A percentile compares a stretch with the other conserved stretches of the same genome.
Conservation (phyloP, 2,329 filamentous ascomycete genomes). For the Colletotrichum gigasporum region DNA sequence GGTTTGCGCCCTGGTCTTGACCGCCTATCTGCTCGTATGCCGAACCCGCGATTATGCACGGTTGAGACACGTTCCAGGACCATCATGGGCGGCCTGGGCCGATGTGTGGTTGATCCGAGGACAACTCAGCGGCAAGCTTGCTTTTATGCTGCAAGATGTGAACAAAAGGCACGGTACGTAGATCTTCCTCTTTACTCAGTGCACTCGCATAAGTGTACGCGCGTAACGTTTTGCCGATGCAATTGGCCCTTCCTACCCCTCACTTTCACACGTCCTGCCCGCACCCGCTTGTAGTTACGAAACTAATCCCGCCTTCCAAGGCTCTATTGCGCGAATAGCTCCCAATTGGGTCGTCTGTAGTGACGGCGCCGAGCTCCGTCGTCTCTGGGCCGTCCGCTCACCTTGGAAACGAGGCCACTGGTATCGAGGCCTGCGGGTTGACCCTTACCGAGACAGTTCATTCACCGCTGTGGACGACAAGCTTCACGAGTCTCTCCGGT, state of each 20-base stretch:
- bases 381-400: slow-evolving; percentile 41
- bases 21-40: not conserved
- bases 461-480: slow-evolving; percentile 59
- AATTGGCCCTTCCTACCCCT: no score
- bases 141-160: slow-evolving; percentile 36
- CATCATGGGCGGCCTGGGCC: slow-evolving; percentile 38
- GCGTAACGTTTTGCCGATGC: no score
- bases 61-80: slow-evolving; percentile 41
- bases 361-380: slow-evolving; percentile 40
- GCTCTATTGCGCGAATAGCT: slow-evolving; percentile 39
- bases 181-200: not conserved
- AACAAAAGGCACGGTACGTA: slow-evolving; percentile 36
- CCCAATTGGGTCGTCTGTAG: slow-evolving; percentile 41
- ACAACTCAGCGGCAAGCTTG: slow-evolving; percentile 35
- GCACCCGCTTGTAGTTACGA: no score
- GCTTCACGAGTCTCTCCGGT: slow-evolving; percentile 51
- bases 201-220: no score
- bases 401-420: slow-evolving; percentile 42
- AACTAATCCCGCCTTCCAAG: no score
- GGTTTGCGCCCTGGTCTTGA: not conserved
- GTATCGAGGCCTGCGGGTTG: slow-evolving; percentile 60
- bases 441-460: slow-evolving; percentile 59
- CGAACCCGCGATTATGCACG: slow-evolving; percentile 26
- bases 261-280: no score
- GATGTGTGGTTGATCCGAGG: slow-evolving; percentile 40